Conservation (phyloP, 2,329 filamentous ascomycete species). For the Penicillium sp. region DNA sequence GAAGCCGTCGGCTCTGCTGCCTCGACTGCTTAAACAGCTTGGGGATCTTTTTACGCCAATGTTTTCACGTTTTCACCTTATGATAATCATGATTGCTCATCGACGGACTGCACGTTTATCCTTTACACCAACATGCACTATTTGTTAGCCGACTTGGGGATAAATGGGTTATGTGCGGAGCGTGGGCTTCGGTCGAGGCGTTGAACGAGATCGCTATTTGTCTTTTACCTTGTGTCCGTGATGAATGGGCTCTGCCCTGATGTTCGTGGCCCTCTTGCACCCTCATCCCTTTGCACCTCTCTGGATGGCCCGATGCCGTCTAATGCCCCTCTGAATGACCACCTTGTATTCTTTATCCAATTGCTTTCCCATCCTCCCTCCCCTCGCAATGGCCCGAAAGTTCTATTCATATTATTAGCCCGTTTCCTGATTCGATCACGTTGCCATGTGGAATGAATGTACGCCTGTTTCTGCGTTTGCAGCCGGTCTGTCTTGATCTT, state of each 20-base stretch:
- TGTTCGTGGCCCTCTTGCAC: not conserved
- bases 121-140: not conserved
- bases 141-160: not conserved
- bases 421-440: conserved; percentile 12
- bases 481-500: conserved; percentile 12
- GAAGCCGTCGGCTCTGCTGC: conserved; percentile 2
- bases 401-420: conserved; percentile 4
- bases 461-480: conserved; percentile 17
- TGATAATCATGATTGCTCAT: not conserved
- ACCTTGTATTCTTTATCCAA: conserved; percentile 4
- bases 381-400: not conserved
- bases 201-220: not conserved
- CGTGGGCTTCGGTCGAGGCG: not conserved
- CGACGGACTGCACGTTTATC: not conserved
- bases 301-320: not conserved
- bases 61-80: not conserved
- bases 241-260: not conserved
- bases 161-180: not conserved
- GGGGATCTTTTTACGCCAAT: not conserved
- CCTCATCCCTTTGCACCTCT: not conserved
- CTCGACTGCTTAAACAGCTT: not conserved
- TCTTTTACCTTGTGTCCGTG: not conserved
- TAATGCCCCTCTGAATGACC: not conserved
- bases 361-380: not conserved
- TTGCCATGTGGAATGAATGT: conserved; percentile 26